Base-by-base conservation (phyloP, 345 rosid genomes). In the Dipteronia sinensis region DNA sequence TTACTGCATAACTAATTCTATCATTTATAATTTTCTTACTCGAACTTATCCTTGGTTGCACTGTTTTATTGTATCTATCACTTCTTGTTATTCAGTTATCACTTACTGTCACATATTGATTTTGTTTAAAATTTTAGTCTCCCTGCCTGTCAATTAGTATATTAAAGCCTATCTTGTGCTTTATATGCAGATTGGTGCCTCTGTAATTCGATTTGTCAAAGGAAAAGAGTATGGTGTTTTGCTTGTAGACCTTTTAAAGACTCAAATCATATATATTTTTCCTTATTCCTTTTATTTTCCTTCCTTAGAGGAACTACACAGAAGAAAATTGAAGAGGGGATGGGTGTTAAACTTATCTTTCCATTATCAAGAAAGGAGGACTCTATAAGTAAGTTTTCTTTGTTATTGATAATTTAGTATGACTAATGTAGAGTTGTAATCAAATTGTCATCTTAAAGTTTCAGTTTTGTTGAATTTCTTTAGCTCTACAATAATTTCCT, bases 281-380 rank as follows among this genome's bases (percentile, higher is more conserved):
- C 31, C 78, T 82, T 73, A 76, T 58, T 23, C 38, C 75, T 69
- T 13, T 20, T 55, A 47, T 42, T 80, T 81, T 66, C 55, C 70
- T 82, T 25, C 61, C 56, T 66, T 83, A 96, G 99, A 75, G 94
- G 94, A 62, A 81, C 87, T 67, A 90, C 89, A 25, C 90, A 84
- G 81, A 83, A 76, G 86, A 83, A 85, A 71, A 82, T 92, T 81
- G 98, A 96, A 88, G 91, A 87, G 82, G 98, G 88, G 80, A 84
- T 73, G 86, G 93, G 92, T 55, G 98, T 92, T 76, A 90, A 85
- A 82, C 89, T 96, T 76, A 78, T 86, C 51, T 70, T 94, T 81
- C 97, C 95, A 29, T 80, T 83, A 34, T 88, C 97, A 76, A 92
- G 85, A 80, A 80, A 83, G 69, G 91, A 89, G 75, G 98, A 92